phyloP scores from a whole-genome alignment of 2,329 filamentous ascomycete species.

The Colletotrichum salicis region DNA sequence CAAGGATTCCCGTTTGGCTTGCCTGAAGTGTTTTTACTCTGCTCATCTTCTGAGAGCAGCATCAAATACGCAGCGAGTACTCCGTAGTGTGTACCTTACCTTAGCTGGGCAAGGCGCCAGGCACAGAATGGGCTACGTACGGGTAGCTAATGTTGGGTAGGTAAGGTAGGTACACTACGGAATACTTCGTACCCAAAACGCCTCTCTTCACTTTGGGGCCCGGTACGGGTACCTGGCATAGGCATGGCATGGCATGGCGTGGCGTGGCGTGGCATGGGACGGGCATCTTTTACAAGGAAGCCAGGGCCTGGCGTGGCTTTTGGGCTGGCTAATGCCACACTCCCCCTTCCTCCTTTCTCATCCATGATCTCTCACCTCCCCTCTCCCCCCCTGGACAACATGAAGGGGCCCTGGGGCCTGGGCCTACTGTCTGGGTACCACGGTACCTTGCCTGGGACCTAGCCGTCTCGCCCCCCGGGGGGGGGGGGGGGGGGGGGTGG shows the following conservation, averaged over 20 bases:
- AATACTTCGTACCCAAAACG: background rate
- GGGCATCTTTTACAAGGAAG: conserved; percentile 4
- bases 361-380: background rate
- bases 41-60: background rate
- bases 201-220: background rate
- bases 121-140: background rate
- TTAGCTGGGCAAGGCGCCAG: background rate
- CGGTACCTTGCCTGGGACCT: conserved; percentile 7
- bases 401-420: conserved; percentile 20
- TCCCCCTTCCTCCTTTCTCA: background rate
- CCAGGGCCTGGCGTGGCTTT: conserved; percentile 17
- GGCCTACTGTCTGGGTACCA: conserved; percentile 3
- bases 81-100: too few species aligned
- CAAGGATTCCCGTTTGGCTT: background rate
- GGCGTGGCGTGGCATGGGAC: conserved; percentile 3
- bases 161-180: background rate
- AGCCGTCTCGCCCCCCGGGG: conserved; percentile 23
- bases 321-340: conserved; percentile 21
- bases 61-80: too few species aligned
- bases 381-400: conserved; percentile 10
- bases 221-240: conserved; percentile 35
- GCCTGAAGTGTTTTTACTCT: background rate
- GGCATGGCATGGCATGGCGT: conserved; percentile 24
- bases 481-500: conserved; percentile 17
- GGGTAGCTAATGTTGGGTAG: background rate